Percentiles rank a stretch among this genome's conserved stretches.
phyloP scores from a whole-genome alignment of 1,284 basidiomycete genomes.

The Stygiomarasmius scandens region DNA sequence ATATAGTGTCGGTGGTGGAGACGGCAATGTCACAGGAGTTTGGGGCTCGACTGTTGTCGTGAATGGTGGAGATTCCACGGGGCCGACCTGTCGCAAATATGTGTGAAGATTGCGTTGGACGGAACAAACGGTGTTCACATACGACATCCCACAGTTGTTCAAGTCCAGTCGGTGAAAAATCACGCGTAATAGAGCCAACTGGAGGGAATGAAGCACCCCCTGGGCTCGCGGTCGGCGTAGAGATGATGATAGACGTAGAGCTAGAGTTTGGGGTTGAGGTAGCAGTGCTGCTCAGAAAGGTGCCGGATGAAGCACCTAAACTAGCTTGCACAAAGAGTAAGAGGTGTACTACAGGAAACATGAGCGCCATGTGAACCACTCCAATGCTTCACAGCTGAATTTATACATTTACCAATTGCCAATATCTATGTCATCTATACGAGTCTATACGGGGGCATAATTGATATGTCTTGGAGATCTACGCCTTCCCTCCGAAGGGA shows the following conservation, averaged over 20 bases:
- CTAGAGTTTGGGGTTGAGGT: background rate
- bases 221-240: background rate
- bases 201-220: constrained; percentile 33
- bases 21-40: constrained; percentile 40
- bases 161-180: constrained; percentile 41
- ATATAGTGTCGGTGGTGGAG: constrained; percentile 47
- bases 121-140: constrained; percentile 10
- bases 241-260: background rate
- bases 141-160: constrained; percentile 47
- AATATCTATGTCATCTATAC: too few species aligned
- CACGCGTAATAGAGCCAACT: constrained; percentile 39
- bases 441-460: too few species aligned
- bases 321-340: background rate
- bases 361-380: too few species aligned
- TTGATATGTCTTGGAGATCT: too few species aligned
- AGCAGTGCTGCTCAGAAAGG: background rate
- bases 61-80: constrained; percentile 45
- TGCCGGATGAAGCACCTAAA: background rate
- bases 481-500: too few species aligned
- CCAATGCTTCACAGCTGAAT: too few species aligned
- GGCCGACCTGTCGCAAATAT: constrained; percentile 46
- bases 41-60: constrained; percentile 44
- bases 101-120: too few species aligned
- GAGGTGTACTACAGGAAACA: background rate
- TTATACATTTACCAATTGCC: too few species aligned